A percentile compares a stretch with the other conserved stretches of the same genome.
Conservation (phyloP, 257 asterid genomes). For the Scutellaria minor region DNA sequence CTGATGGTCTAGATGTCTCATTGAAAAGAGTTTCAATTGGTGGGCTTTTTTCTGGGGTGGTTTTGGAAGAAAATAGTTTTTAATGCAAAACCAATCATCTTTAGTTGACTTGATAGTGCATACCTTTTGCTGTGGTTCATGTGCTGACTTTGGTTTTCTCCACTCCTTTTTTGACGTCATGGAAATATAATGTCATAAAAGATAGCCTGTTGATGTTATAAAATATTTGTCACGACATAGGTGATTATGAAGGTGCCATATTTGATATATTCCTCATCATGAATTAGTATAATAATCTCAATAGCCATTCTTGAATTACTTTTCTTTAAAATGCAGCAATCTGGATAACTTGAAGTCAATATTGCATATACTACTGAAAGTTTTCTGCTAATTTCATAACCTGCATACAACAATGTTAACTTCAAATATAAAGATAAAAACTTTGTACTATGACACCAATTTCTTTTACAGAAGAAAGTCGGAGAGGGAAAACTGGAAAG, state of each 20-base stretch:
- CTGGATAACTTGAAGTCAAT: background rate
- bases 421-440: background rate
- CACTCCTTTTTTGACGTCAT: no score
- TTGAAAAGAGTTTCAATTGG: background rate
- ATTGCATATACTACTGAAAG: no score
- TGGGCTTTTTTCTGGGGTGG: background rate
- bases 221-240: background rate
- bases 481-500: slow-evolving; percentile 54
- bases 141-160: no score
- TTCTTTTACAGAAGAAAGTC: slow-evolving; percentile 27
- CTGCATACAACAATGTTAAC: background rate
- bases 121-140: no score
- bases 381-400: background rate
- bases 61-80: slow-evolving; percentile 1
- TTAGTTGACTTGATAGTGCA: background rate
- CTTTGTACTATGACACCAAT: background rate
- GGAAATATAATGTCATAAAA: no score
- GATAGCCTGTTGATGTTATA: background rate
- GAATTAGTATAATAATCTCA: background rate
- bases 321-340: background rate
- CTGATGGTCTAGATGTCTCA: slow-evolving; percentile 27
- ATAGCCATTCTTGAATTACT: slow-evolving; percentile 5
- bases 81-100: background rate
- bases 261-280: background rate
- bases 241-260: background rate